phyloP scores from a whole-genome alignment of 805 yeast genomes.

The Cyberlindnera lachancei region DNA sequence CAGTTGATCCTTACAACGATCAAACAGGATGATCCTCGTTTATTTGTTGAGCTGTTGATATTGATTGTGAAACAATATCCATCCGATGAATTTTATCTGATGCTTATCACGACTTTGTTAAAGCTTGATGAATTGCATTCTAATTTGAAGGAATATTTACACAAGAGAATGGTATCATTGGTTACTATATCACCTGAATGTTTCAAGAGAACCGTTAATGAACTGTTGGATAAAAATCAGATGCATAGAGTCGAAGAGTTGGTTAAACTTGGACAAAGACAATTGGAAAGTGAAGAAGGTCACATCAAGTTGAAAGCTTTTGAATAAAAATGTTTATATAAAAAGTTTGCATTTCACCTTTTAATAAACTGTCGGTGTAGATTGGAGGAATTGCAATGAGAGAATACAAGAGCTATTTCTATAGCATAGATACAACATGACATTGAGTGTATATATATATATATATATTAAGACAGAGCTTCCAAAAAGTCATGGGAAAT shows the following conservation, averaged over 20 bases:
- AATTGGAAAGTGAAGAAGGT: conserved; percentile 15
- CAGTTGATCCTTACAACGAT: conserved; percentile 28
- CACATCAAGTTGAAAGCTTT: conserved; percentile 50
- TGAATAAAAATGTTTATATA: conserved; percentile 20
- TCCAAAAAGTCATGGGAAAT: conserved; percentile 5
- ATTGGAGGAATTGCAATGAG: too few species aligned
- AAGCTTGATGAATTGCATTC: conserved; percentile 16
- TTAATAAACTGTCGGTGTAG: too few species aligned
- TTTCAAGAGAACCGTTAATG: conserved; percentile 42
- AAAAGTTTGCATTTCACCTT: too few species aligned
- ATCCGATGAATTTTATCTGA: conserved; percentile 19
- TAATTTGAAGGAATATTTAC: conserved; percentile 31
- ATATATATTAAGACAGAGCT: neutral
- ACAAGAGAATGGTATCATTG: conserved; percentile 39
- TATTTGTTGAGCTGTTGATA: conserved; percentile 25
- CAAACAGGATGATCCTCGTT: conserved; percentile 22
- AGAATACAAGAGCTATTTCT: too few species aligned
- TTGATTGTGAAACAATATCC: conserved; percentile 12
- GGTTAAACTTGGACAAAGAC: conserved; percentile 28
- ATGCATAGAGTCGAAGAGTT: conserved; percentile 33
- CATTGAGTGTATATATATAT: neutral
- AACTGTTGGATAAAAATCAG: conserved; percentile 34
- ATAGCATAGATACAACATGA: too few species aligned
- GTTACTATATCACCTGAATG: conserved; percentile 35
- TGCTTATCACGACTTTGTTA: conserved; percentile 33